Conservation (phyloP, 352 stramenopile species). For the Phytophthora sp. region DNA sequence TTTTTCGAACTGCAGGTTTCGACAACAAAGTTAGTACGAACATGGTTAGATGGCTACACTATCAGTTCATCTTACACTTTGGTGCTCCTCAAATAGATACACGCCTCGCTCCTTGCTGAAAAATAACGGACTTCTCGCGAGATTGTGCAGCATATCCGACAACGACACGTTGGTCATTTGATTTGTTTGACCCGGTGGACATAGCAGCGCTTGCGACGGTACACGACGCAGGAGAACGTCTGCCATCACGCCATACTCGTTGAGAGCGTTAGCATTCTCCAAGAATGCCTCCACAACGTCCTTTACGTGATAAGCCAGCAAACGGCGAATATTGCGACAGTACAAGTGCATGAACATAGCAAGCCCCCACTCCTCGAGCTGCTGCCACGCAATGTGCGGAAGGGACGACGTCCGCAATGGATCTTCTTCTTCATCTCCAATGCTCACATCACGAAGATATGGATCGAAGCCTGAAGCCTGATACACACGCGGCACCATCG, state of each 20-base stretch:
- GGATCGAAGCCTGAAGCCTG: conserved; percentile 85
- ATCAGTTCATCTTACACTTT: conserved; percentile 53
- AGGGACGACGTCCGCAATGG: conserved; percentile 76
- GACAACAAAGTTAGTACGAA: conserved; percentile 16
- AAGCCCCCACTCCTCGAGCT: conserved; percentile 78
- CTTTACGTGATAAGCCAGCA: conserved; percentile 86
- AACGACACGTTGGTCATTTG: conserved; percentile 88
- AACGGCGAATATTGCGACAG: conserved; percentile 78
- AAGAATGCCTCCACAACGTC: conserved; percentile 84
- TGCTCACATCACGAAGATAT: conserved; percentile 59
- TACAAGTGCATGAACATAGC: conserved; percentile 90
- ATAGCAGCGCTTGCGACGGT: conserved; percentile 77
- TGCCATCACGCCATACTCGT: conserved; percentile 78
- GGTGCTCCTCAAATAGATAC: conserved; percentile 83
- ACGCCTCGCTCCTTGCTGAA: conserved; percentile 77
- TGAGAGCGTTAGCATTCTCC: conserved; percentile 82
- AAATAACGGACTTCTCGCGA: conserved; percentile 76
- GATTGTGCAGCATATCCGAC: conserved; percentile 70
- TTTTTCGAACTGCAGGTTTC: conserved; percentile 73
- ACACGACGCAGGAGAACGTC: conserved; percentile 78
- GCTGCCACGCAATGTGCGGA: conserved; percentile 74
- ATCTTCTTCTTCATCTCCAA: conserved; percentile 71
- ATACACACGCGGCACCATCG: conserved; percentile 79
- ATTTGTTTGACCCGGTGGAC: conserved; percentile 69
- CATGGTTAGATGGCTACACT: neutral